A percentile compares a stretch with the other conserved stretches of the same genome.
Evolutionary conservation across 345 rosid species (phyloP).

Genomic region (Limnanthes douglasii): DNA sequence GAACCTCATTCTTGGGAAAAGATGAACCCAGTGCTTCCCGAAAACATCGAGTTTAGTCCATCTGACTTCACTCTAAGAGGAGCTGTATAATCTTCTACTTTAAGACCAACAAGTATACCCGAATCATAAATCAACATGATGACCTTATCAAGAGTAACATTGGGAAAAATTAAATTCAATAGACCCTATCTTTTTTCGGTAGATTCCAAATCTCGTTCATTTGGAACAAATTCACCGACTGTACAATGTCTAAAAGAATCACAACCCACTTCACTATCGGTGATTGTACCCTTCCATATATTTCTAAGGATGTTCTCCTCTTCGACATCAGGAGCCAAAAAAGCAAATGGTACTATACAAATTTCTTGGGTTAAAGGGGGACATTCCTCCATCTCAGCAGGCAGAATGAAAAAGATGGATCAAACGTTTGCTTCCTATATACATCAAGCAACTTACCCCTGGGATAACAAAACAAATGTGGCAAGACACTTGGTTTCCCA

Average conservation of each 20-base stretch:
- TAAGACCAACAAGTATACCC: no score
- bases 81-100: no score
- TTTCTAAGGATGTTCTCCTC: constrained; percentile 43
- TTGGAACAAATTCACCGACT: no score
- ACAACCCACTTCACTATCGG: constrained; percentile 39
- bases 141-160: no score
- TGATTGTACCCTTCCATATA: constrained; percentile 58
- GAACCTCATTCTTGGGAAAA: no score
- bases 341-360: constrained; percentile 47
- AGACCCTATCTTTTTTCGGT: no score
- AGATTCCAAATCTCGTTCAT: no score
- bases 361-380: constrained; percentile 25
- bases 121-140: no score
- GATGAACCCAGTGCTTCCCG: no score
- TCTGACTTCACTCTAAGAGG: no score
- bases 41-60: no score
- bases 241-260: constrained; percentile 26
- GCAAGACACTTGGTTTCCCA: constrained; percentile 12
- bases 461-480: constrained; percentile 35
- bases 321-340: constrained; percentile 52
- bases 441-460: constrained; percentile 54
- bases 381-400: constrained; percentile 41
- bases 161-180: no score
- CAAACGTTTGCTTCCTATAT: constrained; percentile 12
- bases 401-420: constrained; percentile 15